Evolutionary conservation across 2,329 filamentous ascomycete species (phyloP).

Genomic region (Zymoseptoria tritici): DNA sequence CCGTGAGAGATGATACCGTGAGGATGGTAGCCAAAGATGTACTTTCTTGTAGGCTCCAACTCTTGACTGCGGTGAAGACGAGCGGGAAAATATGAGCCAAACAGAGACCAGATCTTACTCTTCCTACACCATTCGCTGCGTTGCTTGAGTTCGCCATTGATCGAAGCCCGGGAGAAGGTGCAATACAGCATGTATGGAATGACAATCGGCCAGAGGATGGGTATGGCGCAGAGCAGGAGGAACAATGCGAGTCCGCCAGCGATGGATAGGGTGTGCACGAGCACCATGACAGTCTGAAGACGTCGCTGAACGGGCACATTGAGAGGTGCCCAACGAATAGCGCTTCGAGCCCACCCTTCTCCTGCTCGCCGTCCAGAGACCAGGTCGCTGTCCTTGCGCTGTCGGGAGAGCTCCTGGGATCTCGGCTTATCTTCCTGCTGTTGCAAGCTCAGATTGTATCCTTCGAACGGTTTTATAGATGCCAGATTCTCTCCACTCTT

Average conservation of each 20-base stretch:
- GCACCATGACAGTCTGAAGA: constrained; percentile 43
- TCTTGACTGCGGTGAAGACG: constrained; percentile 75
- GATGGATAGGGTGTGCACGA: constrained; percentile 44
- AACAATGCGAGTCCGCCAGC: constrained; percentile 60
- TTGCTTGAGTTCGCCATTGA: constrained; percentile 65
- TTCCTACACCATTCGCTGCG: constrained; percentile 69
- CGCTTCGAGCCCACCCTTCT: constrained; percentile 44
- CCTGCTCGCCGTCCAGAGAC: constrained; percentile 48
- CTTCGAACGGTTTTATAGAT: constrained; percentile 18
- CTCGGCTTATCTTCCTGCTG: constrained; percentile 29
- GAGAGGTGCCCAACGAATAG: constrained; percentile 80
- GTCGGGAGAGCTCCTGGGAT: constrained; percentile 16
- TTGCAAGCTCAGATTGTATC: constrained; percentile 19
- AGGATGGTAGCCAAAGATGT: constrained; percentile 95
- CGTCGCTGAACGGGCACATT: constrained; percentile 52
- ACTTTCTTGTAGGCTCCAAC: constrained; percentile 75
- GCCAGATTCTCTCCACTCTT: constrained; percentile 39
- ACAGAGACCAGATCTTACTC: constrained; percentile 74
- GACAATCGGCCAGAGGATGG: constrained; percentile 77
- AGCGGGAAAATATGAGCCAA: constrained; percentile 88
- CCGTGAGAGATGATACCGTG: constrained; percentile 97
- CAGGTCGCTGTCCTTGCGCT: constrained; percentile 32
- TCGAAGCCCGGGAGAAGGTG: constrained; percentile 68
- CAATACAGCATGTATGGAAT: constrained; percentile 77
- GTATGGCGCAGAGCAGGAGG: constrained; percentile 85